Evolutionary conservation across 495 filamentous ascomycete genomes (phyloP).

Genomic region (Lineolata rhizophorae): DNA sequence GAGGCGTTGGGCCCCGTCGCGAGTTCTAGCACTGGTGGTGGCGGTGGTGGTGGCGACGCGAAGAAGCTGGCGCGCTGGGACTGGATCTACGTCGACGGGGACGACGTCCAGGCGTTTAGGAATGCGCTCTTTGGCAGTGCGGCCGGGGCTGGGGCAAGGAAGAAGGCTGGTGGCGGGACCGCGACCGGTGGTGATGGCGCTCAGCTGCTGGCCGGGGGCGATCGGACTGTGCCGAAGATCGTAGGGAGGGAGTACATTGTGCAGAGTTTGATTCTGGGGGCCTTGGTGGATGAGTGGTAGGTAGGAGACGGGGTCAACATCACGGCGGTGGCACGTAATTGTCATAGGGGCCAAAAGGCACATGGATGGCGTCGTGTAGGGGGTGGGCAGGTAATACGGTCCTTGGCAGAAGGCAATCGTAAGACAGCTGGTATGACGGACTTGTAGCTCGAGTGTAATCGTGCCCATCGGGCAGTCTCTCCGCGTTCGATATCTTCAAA

Average conservation of each 20-base stretch:
- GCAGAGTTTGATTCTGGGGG: constrained; percentile 80
- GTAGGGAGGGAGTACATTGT: constrained; percentile 75
- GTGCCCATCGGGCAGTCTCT: too few relatives aligned
- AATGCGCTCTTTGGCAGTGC: constrained; percentile 19
- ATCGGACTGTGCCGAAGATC: constrained; percentile 31
- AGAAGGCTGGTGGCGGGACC: constrained; percentile 32
- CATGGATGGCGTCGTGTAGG: too few relatives aligned
- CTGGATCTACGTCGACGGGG: constrained; percentile 58
- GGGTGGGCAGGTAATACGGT: too few relatives aligned
- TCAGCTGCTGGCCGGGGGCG: constrained; percentile 22
- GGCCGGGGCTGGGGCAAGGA: constrained; percentile 7
- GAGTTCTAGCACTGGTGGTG: too few relatives aligned
- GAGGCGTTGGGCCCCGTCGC: constrained; percentile 27
- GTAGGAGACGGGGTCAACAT: too few relatives aligned
- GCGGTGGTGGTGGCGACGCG: constrained; percentile 9
- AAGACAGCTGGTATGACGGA: too few relatives aligned
- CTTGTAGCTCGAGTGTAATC: too few relatives aligned
- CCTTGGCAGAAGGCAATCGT: too few relatives aligned
- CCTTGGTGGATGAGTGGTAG: constrained; percentile 30
- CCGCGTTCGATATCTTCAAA: too few relatives aligned
- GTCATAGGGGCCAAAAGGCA: too few relatives aligned
- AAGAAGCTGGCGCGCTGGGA: constrained; percentile 28
- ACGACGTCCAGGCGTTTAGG: constrained; percentile 20
- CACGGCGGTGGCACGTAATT: too few relatives aligned
- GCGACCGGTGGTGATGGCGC: constrained; percentile 10